Percentiles rank a stretch among this genome's conserved stretches.
phyloP scores from a whole-genome alignment of 2,329 filamentous ascomycete genomes.

The Malbranchea zuffiana region DNA sequence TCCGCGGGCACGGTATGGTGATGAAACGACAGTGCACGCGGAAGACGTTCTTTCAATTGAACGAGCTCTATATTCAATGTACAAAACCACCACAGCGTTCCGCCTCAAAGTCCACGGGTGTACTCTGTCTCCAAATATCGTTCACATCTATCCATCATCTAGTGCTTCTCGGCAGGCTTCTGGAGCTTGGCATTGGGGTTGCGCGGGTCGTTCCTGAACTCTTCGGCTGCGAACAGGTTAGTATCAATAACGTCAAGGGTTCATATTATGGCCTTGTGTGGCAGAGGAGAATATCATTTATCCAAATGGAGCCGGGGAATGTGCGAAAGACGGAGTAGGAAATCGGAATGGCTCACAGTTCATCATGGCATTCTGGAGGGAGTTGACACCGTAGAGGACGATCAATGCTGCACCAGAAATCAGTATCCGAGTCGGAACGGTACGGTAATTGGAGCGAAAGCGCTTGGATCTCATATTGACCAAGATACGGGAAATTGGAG shows the following conservation, averaged over 20 bases:
- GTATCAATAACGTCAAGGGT: no score
- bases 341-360: slow-evolving; percentile 50
- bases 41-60: slow-evolving; percentile 6
- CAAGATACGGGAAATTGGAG: neutral
- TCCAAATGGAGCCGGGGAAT: neutral
- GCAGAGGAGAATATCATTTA: no score
- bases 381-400: slow-evolving; percentile 86
- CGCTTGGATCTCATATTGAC: neutral
- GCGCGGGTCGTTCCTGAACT: slow-evolving; percentile 95
- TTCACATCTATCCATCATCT: no score
- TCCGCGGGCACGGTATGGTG: no score
- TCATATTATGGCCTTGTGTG: no score
- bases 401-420: slow-evolving; percentile 47
- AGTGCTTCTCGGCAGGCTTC: slow-evolving; percentile 26
- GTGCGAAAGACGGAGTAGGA: neutral
- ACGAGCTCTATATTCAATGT: slow-evolving; percentile 17
- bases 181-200: slow-evolving; percentile 45
- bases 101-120: neutral
- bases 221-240: slow-evolving; percentile 79
- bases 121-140: neutral
- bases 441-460: neutral
- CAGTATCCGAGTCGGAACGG: neutral
- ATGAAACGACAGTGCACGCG: neutral
- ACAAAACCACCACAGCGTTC: slow-evolving; percentile 9
- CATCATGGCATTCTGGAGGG: slow-evolving; percentile 64